A percentile compares a stretch with the other conserved stretches of the same genome.
Conservation (phyloP, 768 basidiomycete genomes). For the Collybiopsis luxurians region DNA sequence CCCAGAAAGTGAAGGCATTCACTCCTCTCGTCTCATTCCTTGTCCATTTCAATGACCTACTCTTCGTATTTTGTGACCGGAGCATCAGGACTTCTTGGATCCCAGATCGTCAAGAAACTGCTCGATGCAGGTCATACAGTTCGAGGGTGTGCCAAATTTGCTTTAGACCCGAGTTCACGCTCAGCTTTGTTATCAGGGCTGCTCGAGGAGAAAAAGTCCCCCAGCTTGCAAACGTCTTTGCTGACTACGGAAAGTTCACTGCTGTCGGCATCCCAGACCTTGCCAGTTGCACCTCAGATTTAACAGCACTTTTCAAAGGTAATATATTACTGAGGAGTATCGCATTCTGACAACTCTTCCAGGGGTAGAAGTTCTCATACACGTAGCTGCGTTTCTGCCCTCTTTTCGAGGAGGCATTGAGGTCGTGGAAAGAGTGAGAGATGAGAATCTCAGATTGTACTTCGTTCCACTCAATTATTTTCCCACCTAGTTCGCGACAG, state of each 20-base stretch:
- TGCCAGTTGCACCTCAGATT: not conserved
- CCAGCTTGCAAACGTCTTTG: slow-evolving; percentile 3
- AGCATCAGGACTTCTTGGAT: slow-evolving; percentile 2
- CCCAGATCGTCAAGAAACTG: slow-evolving; percentile 2
- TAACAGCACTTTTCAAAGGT: not conserved
- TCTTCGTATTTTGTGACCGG: slow-evolving; percentile 4
- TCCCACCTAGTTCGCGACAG: not conserved
- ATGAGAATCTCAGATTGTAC: not conserved
- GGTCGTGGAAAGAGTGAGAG: not conserved
- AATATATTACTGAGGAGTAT: not conserved
- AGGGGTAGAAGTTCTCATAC: slow-evolving; percentile 36
- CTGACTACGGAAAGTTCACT: not conserved
- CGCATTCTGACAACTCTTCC: slow-evolving; percentile 9
- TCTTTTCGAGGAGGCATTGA: slow-evolving; percentile 5
- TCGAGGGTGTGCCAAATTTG: not conserved
- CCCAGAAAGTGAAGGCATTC: too few species aligned
- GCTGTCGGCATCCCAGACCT: slow-evolving; percentile 6
- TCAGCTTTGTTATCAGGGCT: not conserved
- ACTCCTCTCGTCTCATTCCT: too few species aligned
- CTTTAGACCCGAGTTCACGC: not conserved
- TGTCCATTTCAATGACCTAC: not conserved
- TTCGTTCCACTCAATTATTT: not conserved
- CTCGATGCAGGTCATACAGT: slow-evolving; percentile 6
- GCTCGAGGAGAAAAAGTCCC: slow-evolving; percentile 9
- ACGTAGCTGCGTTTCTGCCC: slow-evolving; percentile 23